A percentile compares a stretch with the other conserved stretches of the same genome.
These are phyloP conservation scores for Apiosordaria backusii DNA, from an alignment of 495 filamentous ascomycete species.

Conservation along the genomic window DNA sequence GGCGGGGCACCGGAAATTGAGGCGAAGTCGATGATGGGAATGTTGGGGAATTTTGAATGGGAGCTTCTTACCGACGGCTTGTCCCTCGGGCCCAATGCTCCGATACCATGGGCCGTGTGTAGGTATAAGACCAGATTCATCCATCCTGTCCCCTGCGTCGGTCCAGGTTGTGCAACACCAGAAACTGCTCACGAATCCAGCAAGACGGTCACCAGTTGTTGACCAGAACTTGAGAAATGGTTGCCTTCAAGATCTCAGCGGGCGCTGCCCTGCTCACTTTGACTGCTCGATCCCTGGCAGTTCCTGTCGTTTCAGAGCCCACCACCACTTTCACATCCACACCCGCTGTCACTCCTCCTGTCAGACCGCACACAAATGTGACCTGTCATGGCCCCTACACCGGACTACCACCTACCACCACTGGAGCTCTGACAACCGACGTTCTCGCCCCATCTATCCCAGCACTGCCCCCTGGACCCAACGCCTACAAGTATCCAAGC, in stretches of 20 bases:
- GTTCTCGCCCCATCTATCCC: conserved; percentile 49
- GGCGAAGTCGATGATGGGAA: neutral
- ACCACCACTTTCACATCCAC: conserved; percentile 34
- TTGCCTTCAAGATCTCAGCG: conserved; percentile 15
- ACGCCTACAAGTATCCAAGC: conserved; percentile 60
- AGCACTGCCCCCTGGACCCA: conserved; percentile 43
- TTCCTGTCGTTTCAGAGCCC: conserved; percentile 36
- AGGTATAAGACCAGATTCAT: conserved; percentile 2
- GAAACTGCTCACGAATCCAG: neutral
- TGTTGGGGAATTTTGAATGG: neutral
- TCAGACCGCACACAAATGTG: conserved; percentile 36
- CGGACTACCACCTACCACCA: conserved; percentile 56
- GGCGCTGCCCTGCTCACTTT: conserved; percentile 25
- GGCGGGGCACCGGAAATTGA: neutral
- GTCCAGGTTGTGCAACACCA: neutral
- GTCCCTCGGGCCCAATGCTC: neutral
- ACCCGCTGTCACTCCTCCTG: conserved; percentile 21
- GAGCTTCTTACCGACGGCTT: neutral
- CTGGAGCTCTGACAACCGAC: conserved; percentile 52
- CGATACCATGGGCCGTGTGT: neutral
- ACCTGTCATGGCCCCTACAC: conserved; percentile 54
- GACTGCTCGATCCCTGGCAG: conserved; percentile 17
- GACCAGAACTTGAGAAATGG: conserved; percentile 8
- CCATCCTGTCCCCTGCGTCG: neutral
- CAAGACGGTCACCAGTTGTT: neutral